Evolutionary conservation across 1,139 yeast species (phyloP), one percentile per base, ranked within the genome.

Genomic region (Nakaseomyces delphensis): DNA sequence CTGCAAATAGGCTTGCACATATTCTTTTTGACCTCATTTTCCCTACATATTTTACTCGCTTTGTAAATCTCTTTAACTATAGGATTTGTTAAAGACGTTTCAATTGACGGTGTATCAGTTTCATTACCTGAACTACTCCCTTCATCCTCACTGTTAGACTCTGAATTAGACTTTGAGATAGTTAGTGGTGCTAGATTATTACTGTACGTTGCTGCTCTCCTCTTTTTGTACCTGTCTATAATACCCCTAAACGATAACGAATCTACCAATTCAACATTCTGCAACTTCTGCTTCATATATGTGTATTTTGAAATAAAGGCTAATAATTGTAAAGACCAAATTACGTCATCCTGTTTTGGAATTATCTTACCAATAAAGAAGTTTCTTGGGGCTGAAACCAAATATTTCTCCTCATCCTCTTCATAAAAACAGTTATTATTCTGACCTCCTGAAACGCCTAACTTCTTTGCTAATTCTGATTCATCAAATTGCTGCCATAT

Each of bases 291-390:
- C 55, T 89, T 83, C 59, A 89, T 68, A 46, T 79, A 74, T 1
- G 96, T 83, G 58, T 89, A 89, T 61, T 91, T 91, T 8, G 97
- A 86, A 40, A 89, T 84, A 62, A 87, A 91, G 15, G 97, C 97
- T 44, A 91, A 65, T 27, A 91, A 70, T 63, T 91, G 97, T 43
- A 91, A 69, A 4, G 95, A 83, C 96, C 96, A 87, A 28, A 86
- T 79, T 23, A 91, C 84, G 59, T 91, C 98, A 58, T 89, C 96
- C 49, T 85, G 95, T 47, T 86, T 74, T 1, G 96, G 96, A 9
- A 86, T 74, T 14, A 87, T 74, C 19, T 81, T 79, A 1, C 95
- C 94, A 45, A 80, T 76, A 25, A 79, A 71, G 57, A 85, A 84
- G 40, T 69, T 70, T 47, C 95, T 69, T 5, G 87, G 89, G 1